A percentile compares a stretch with the other conserved stretches of the same genome.
phyloP scores from a whole-genome alignment of 495 filamentous ascomycete species.

The Opeltia flavorubescens region DNA sequence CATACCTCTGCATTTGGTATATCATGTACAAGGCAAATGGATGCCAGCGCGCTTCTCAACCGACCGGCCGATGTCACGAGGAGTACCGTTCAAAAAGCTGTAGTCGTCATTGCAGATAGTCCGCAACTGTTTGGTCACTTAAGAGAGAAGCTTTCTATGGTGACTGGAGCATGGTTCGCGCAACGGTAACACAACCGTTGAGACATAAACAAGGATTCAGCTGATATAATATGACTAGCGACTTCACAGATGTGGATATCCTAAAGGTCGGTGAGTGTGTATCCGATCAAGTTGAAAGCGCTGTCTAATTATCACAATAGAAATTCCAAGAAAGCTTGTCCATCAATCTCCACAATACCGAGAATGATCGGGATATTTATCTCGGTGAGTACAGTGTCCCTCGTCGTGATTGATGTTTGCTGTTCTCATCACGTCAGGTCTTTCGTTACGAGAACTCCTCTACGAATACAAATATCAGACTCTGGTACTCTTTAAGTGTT shows the following conservation, averaged over 20 bases:
- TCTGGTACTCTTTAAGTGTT: slow-evolving; percentile 83
- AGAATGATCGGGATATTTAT: slow-evolving; percentile 70
- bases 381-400: slow-evolving; percentile 41
- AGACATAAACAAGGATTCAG: not conserved
- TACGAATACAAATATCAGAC: slow-evolving; percentile 91
- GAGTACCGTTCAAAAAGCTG: slow-evolving; percentile 93
- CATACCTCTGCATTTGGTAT: slow-evolving; percentile 90
- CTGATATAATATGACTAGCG: slow-evolving; percentile 24
- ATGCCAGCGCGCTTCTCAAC: slow-evolving; percentile 59
- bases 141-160: slow-evolving; percentile 70
- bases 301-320: slow-evolving; percentile 24
- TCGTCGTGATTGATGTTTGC: not conserved
- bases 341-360: slow-evolving; percentile 48
- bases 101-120: slow-evolving; percentile 89
- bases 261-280: slow-evolving; percentile 38
- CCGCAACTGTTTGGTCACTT: slow-evolving; percentile 68
- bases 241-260: slow-evolving; percentile 62
- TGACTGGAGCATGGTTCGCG: slow-evolving; percentile 92
- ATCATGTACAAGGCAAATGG: slow-evolving; percentile 83
- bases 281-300: not conserved
- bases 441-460: slow-evolving; percentile 83
- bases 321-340: slow-evolving; percentile 83
- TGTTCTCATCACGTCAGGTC: slow-evolving; percentile 29
- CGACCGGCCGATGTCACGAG: slow-evolving; percentile 81
- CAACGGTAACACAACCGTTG: slow-evolving; percentile 62